Evolutionary conservation across 164 flowering plant species (phyloP), one percentile per base, ranked within the genome.

Genomic region (Vitis riparia): DNA sequence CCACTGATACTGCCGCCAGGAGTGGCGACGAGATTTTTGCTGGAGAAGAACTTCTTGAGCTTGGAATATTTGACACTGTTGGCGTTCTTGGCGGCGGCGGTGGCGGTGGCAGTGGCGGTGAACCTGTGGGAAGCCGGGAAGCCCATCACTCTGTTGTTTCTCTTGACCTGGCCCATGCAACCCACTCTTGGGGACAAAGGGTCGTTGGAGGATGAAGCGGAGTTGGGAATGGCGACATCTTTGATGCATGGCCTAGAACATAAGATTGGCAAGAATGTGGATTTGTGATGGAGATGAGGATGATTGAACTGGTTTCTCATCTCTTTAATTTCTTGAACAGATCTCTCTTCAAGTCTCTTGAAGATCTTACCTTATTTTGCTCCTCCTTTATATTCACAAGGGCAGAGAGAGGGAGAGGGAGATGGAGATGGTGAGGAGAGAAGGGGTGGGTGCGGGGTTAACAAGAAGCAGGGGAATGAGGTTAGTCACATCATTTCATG

Each of bases 91-190:
- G 48, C 30, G 57, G 17, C 17, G 19, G 9, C 2, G 58, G 17
- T 13, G 52, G 30, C 14, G 29, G 8, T 15, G 51, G 3, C 27
- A 70, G 57, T 61, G 69, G 62, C 10, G 51, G 74, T 59, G 73
- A 77, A 60, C 10, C 68, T 71, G 74, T 63, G 47, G 19, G 76
- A 10, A 23, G 76, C 13, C 1, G 85, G 85, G 60, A 73, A 71
- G 49, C 79, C 82, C 12, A 44, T 47, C 29, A 83, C 81, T 68
- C 65, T 76, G 81, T 75, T 81, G 80, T 55, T 74, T 29, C 83
- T 59, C 75, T 84, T 85, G 73, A 87, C 87, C 69, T 85, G 87
- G 47, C 90, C 88, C 71, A 83, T 82, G 78, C 91, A 87, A n/a
- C 84, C 74, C 65, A 85, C 83, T 71, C 63, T 85, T 0, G 91